Percentiles rank a stretch among this genome's conserved stretches.
Evolutionary conservation across 2,329 filamentous ascomycete species (phyloP).

Genomic region (Trichophyton verrucosum): DNA sequence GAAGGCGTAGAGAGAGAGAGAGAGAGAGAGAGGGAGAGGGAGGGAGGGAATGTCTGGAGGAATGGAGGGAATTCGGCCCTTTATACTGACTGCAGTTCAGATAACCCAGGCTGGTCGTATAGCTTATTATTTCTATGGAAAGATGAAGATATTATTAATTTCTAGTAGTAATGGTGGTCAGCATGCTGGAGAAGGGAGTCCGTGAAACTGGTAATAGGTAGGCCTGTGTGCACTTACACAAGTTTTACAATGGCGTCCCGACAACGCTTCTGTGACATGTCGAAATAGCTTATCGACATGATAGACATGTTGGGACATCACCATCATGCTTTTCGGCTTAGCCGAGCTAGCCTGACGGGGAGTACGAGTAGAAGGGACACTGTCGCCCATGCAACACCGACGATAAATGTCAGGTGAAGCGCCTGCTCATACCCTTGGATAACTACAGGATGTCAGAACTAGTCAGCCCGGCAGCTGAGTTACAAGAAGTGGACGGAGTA

Average conservation of each 20-base stretch:
- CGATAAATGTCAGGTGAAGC: conserved; percentile 28
- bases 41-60: too few species aligned
- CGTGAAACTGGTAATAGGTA: background rate
- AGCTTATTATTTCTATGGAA: background rate
- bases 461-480: conserved; percentile 12
- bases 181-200: background rate
- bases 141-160: background rate
- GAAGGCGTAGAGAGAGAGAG: too few species aligned
- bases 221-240: background rate
- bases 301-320: background rate
- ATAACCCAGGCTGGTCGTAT: background rate
- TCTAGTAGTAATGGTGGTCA: background rate
- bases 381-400: conserved; percentile 25
- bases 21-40: too few species aligned
- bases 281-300: background rate
- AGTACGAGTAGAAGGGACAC: conserved; percentile 25
- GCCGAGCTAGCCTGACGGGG: conserved; percentile 22
- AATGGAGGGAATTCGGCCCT: too few species aligned
- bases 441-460: conserved; percentile 16
- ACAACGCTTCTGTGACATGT: background rate
- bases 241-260: background rate
- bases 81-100: background rate
- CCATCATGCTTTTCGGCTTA: conserved; percentile 3
- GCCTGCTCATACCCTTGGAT: conserved; percentile 26
- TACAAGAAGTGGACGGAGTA: background rate